Conservation (phyloP, 2,329 filamentous ascomycete species). For the Phialocephala subalpina region DNA sequence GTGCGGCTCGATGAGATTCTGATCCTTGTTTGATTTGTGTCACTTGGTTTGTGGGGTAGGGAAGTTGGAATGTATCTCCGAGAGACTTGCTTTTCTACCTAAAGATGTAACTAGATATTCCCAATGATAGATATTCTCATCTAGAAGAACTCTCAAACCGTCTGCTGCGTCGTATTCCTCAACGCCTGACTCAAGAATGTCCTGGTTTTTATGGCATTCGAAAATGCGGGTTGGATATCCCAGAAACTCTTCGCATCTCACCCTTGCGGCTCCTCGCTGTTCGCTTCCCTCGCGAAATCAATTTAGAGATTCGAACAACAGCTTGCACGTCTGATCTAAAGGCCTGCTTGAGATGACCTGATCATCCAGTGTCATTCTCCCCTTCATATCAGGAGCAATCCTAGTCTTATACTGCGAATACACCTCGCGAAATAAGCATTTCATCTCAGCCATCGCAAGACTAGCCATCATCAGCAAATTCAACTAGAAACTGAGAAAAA, state of each 20-base stretch:
- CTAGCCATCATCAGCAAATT: conserved; percentile 43
- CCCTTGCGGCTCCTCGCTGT: neutral
- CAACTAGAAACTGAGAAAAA: neutral
- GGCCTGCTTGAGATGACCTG: conserved; percentile 73
- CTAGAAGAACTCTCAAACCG: neutral
- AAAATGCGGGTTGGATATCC: neutral
- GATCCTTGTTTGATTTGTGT: neutral
- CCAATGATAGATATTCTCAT: neutral
- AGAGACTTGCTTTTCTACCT: too few species aligned
- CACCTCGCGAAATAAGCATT: conserved; percentile 66
- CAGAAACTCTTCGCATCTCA: neutral
- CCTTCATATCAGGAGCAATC: conserved; percentile 59
- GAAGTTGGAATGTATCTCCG: too few species aligned
- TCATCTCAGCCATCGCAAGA: conserved; percentile 74
- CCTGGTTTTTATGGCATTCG: too few species aligned
- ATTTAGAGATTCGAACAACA: conserved; percentile 44
- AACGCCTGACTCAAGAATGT: too few species aligned
- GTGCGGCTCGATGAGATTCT: neutral
- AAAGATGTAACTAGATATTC: neutral
- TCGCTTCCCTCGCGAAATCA: neutral
- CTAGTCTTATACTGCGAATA: conserved; percentile 65
- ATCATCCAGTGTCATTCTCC: conserved; percentile 70
- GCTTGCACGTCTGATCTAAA: conserved; percentile 63
- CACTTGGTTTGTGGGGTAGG: neutral
- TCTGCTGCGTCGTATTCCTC: neutral